phyloP scores from a whole-genome alignment of 2,329 filamentous ascomycete species.

The Ophiostoma ulmi region DNA sequence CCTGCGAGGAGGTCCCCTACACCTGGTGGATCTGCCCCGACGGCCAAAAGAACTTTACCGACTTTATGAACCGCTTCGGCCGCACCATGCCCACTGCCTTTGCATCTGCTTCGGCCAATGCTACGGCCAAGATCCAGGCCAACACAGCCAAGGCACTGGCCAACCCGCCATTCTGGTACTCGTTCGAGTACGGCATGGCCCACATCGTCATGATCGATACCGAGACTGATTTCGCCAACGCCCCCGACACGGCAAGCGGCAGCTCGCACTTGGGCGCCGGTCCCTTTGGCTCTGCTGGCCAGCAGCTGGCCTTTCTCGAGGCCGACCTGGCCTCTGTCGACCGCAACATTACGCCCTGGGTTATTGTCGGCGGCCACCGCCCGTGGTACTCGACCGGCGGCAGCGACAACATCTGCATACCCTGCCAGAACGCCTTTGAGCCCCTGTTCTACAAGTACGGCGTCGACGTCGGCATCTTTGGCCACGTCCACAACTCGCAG shows the following conservation, averaged over 20 bases:
- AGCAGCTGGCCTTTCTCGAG: constrained; percentile 51
- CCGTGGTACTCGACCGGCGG: constrained; percentile 44
- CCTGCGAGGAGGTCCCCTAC: constrained; percentile 43
- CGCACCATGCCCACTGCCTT: constrained; percentile 49
- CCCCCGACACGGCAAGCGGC: constrained; percentile 38
- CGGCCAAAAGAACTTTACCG: constrained; percentile 57
- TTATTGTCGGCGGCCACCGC: constrained; percentile 42
- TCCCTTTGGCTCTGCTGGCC: constrained; percentile 44
- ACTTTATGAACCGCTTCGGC: constrained; percentile 53
- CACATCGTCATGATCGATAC: constrained; percentile 53
- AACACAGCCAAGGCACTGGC: constrained; percentile 43
- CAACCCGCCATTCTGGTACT: constrained; percentile 55
- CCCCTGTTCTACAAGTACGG: constrained; percentile 50
- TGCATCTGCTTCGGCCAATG: constrained; percentile 43
- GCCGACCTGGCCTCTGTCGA: constrained; percentile 54
- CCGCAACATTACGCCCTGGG: constrained; percentile 50
- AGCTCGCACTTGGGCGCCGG: constrained; percentile 42
- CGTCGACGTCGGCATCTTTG: constrained; percentile 53
- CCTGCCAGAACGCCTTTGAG: constrained; percentile 52
- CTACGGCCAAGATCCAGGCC: constrained; percentile 40
- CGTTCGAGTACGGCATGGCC: constrained; percentile 54
- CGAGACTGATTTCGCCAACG: constrained; percentile 51
- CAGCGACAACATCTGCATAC: constrained; percentile 35
- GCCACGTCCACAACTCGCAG: constrained; percentile 56
- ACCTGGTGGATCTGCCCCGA: constrained; percentile 40